phyloP scores from a whole-genome alignment of 768 basidiomycete genomes.

The Auriscalpium orientale region DNA sequence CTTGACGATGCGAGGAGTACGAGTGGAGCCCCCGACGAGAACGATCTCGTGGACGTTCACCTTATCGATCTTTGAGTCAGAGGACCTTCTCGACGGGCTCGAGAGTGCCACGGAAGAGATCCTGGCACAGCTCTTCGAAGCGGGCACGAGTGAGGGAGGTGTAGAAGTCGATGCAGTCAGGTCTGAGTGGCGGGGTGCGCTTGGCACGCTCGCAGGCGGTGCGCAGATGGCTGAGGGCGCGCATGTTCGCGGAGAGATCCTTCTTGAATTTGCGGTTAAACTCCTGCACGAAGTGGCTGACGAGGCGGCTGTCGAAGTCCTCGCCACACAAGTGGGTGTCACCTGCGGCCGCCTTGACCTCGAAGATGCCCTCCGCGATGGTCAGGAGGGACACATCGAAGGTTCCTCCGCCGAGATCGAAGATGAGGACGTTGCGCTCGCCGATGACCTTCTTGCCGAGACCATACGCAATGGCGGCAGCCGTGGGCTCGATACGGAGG shows the following conservation, averaged over 20 bases:
- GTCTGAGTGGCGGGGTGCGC: constrained; percentile 93
- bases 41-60: too few relatives aligned
- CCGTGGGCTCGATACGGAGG: constrained; percentile 98
- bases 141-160: constrained; percentile 96
- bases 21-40: too few relatives aligned
- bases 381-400: constrained; percentile 96
- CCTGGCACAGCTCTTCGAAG: constrained; percentile 95
- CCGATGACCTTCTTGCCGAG: constrained; percentile 89
- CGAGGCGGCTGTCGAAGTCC: constrained; percentile 96
- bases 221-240: constrained; percentile 94
- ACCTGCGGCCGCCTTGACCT: constrained; percentile 96
- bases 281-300: constrained; percentile 94
- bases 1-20: too few relatives aligned
- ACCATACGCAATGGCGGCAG: constrained; percentile 97
- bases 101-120: too few relatives aligned
- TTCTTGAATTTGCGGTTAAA: constrained; percentile 99
- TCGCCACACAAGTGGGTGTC: constrained; percentile 98
- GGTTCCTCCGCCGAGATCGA: constrained; percentile 98
- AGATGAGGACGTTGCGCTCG: constrained; percentile 95
- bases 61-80: too few relatives aligned
- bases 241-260: constrained; percentile 84
- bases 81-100: too few relatives aligned
- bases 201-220: constrained; percentile 99
- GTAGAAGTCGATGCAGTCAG: constrained; percentile 98
- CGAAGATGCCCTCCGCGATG: constrained; percentile 96